Base-by-base conservation (phyloP, 345 rosid species). In the Passiflora organensis region DNA sequence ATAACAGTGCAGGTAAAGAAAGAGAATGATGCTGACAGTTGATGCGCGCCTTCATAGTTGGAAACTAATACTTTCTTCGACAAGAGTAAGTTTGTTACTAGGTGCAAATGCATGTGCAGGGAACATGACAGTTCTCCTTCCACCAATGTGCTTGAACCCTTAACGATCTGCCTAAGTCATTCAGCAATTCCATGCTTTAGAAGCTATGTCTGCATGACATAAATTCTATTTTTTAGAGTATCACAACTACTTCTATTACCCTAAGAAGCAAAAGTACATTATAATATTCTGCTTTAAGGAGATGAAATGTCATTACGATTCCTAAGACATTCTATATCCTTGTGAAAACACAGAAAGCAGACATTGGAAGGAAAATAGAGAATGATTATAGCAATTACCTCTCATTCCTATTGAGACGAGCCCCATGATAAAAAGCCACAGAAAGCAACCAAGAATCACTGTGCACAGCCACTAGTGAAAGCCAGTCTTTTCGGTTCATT, bases 371-470 rank as follows among this genome's bases (percentile, higher is more conserved):
- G 34, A 8, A 3, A 28, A 28, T 8, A 28, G 34, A 28, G 8
- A 20, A 42, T 19, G 25, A 23, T 10, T 13, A 51, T 10, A 48
- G 19, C 21, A 36, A 15, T 13, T 77, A 93, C 96, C 99, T 86
- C 53, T 89, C 96, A 41, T 79, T 84, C 55, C 96, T 82, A 57
- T 83, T 86, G 72, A 93, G 95, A 1, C 89, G 91, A 41, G 97
- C 97, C 53, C 97, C 99, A 45, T 84, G 77, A 71, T 89, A 89
- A 81, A 93, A 93, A 52, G 97, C 82, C 62, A 93, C 96, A 58
- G 97, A 89, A 72, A 93, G 85, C 86, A 93, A 72, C 99, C 99
- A 93, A 9, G 91, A 89, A 67, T 93, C 99, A 63, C 95, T 86
- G 56, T 93, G 99, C 39, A 93, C 96, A 5, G 99, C 95, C 54